Conservation (phyloP, 1,139 yeast species). For the Scheffersomyces titani region DNA sequence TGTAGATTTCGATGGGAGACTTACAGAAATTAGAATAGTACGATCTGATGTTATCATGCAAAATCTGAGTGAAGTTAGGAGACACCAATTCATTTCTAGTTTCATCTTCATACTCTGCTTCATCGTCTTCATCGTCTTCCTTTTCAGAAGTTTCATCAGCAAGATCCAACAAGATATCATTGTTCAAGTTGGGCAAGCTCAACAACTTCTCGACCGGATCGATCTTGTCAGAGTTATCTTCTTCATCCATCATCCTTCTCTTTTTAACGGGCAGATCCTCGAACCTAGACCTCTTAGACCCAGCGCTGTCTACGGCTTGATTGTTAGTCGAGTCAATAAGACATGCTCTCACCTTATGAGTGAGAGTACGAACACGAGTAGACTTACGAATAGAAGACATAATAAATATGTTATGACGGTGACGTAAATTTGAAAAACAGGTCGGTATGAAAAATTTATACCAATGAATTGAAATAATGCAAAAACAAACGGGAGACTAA, state of each 20-base stretch:
- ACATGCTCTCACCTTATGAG: conserved; percentile 18
- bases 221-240: conserved; percentile 29
- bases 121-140: conserved; percentile 6
- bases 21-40: conserved; percentile 30
- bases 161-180: conserved; percentile 28
- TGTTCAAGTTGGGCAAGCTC: conserved; percentile 35
- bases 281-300: conserved; percentile 5
- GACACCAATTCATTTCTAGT: conserved; percentile 16
- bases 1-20: conserved; percentile 29
- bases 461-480: neutral
- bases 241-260: conserved; percentile 3
- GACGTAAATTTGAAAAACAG: neutral
- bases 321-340: conserved; percentile 10
- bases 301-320: conserved; percentile 10
- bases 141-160: conserved; percentile 11
- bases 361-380: conserved; percentile 27
- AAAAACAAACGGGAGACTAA: neutral
- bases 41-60: conserved; percentile 41
- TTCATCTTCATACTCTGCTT: conserved; percentile 6
- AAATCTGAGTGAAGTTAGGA: conserved; percentile 39
- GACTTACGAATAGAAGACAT: conserved; percentile 33
- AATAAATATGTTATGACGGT: neutral
- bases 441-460: neutral
- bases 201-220: conserved; percentile 49
- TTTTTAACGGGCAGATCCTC: conserved; percentile 1